phyloP scores from a whole-genome alignment of 306 rosid genomes.

The Vicia sativa region DNA sequence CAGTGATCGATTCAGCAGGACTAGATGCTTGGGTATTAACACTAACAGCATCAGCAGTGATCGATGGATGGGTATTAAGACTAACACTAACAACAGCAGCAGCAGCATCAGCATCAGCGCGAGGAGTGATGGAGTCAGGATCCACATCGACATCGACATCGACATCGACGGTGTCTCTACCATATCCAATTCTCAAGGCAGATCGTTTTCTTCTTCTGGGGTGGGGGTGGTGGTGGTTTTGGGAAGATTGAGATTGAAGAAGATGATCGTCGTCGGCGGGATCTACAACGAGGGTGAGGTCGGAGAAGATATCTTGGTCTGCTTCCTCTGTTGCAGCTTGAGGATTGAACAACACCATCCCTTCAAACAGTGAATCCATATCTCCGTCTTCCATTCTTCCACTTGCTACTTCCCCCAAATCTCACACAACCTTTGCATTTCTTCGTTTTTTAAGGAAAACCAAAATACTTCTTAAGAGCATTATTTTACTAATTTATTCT shows the following conservation, averaged over 20 bases:
- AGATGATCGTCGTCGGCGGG: constrained; percentile 28
- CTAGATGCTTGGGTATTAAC: no score
- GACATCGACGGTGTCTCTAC: constrained; percentile 43
- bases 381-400: no score
- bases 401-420: no score
- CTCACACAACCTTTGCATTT: no score
- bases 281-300: constrained; percentile 61
- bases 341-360: constrained; percentile 65
- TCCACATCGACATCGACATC: constrained; percentile 14
- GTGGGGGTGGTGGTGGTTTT: background rate
- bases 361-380: constrained; percentile 73
- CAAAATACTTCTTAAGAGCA: no score
- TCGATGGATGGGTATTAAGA: constrained; percentile 25
- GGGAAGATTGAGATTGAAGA: constrained; percentile 36
- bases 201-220: constrained; percentile 61
- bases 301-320: constrained; percentile 76
- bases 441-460: no score
- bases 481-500: no score
- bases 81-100: background rate
- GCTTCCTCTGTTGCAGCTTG: background rate
- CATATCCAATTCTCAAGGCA: constrained; percentile 74
- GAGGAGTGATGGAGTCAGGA: no score
- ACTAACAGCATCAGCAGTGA: no score
- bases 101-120: no score
- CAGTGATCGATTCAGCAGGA: no score